Base-by-base conservation (phyloP, 2,329 filamentous ascomycete genomes). In the Sporothrix luriei region DNA sequence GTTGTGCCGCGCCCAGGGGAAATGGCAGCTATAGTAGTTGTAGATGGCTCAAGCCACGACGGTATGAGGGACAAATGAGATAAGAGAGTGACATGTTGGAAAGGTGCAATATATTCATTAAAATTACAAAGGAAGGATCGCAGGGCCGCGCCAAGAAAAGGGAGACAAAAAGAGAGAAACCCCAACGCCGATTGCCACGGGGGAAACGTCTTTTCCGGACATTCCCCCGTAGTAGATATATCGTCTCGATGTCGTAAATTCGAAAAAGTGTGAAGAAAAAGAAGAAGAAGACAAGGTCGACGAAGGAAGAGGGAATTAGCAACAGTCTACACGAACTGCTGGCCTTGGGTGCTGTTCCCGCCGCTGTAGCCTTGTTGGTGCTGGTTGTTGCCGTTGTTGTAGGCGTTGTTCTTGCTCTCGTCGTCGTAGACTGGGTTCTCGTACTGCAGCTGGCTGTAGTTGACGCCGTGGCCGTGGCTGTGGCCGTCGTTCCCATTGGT, bases 161-260 rank as follows among this genome's bases (percentile, higher is more conserved):
- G 11, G n/a, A n/a, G 40, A 19, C 11, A 21, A 59, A 68, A 48
- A 33, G 14, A 57, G 43, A 62, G 3, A 61, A n/a, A 3, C 40
- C 59, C 11, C 40, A 62, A 48, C 59, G 59, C 59, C 59, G 29
- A 48, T 21, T 62, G 24, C 24, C 13, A 55, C 49, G 13, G 43
- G 14, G 7, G 11, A 61, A 24, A 61, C 7, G 13, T 43, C 11
- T 19, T 40, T n/a, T 61, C 14, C 24, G 6, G 33, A 24, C 19
- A 4, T 1, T n/a, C 33, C 55, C 55, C 55, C n/a, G 21, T 54
- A 21, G n/a, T 59, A 61, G n/a, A 61, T 61, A 14, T 43, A 61
- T 61, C n/a, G 55, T 21, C 4, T 55, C 16, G 14, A 33, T 24
- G 55, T 61, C 55, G 55, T 61, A 61, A 61, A 9, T n/a, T 19